Evolutionary conservation across 2,329 filamentous ascomycete species (phyloP).

Genomic region (Scolecobasidium constrictum): DNA sequence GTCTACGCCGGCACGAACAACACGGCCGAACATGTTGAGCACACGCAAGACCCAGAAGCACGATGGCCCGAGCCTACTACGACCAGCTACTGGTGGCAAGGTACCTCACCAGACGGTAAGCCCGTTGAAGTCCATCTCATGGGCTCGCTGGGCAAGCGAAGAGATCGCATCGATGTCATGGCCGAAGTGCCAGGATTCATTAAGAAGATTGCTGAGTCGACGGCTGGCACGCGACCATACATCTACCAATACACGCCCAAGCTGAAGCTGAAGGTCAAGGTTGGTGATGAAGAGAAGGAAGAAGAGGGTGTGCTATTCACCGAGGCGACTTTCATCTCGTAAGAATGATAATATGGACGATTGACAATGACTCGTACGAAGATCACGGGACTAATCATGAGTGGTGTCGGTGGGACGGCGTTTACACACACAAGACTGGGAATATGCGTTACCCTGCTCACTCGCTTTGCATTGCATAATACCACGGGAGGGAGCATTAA

Average conservation of each 20-base stretch:
- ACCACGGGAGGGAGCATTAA: no score
- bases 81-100: constrained; percentile 67
- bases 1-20: constrained; percentile 58
- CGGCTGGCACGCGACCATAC: constrained; percentile 88
- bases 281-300: constrained; percentile 65
- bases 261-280: constrained; percentile 69
- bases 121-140: constrained; percentile 58
- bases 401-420: no score
- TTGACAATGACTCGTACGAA: no score
- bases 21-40: constrained; percentile 56
- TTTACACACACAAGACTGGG: no score
- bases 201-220: constrained; percentile 81
- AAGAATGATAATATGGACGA: no score
- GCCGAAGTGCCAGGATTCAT: constrained; percentile 91
- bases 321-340: constrained; percentile 84
- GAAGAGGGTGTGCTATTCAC: constrained; percentile 74
- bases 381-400: no score
- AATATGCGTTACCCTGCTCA: no score
- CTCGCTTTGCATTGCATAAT: no score
- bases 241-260: constrained; percentile 87
- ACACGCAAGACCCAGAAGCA: constrained; percentile 62
- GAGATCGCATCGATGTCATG: constrained; percentile 91
- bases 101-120: constrained; percentile 67
- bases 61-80: constrained; percentile 81
- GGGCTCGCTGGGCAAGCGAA: constrained; percentile 54